These are phyloP conservation scores for Botrytis byssoidea DNA, from an alignment of 2,329 filamentous ascomycete species.

Conservation along the genomic window DNA sequence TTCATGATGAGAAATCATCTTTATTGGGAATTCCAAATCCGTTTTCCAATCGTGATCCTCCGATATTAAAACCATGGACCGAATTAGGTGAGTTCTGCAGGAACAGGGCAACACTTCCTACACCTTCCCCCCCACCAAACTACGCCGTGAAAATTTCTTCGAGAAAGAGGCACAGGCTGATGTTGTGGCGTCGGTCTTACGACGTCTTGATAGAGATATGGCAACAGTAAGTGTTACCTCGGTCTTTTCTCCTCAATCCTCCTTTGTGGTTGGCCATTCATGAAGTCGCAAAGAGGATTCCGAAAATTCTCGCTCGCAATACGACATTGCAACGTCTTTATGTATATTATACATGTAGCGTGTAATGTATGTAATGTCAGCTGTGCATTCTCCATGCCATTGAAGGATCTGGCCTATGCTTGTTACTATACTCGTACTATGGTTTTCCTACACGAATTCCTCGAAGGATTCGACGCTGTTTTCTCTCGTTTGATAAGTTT, in stretches of 20 bases:
- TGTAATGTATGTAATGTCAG: slow-evolving; percentile 8
- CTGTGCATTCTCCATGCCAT: slow-evolving; percentile 10
- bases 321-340: slow-evolving; percentile 4
- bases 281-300: background rate
- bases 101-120: background rate
- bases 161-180: slow-evolving; percentile 21
- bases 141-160: background rate
- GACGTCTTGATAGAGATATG: slow-evolving; percentile 25
- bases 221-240: slow-evolving; percentile 26
- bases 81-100: slow-evolving; percentile 13
- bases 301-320: background rate
- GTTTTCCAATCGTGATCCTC: background rate
- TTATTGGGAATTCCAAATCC: background rate
- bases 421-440: background rate
- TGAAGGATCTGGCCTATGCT: slow-evolving; percentile 4
- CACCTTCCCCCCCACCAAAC: background rate
- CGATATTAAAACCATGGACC: background rate
- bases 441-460: background rate
- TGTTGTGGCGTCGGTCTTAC: slow-evolving; percentile 17
- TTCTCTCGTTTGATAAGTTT: background rate
- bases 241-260: background rate
- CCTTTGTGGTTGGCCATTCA: background rate
- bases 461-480: background rate
- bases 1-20: background rate
- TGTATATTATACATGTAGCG: background rate